Base-by-base conservation (phyloP, 768 basidiomycete species). In the Dacryopinax primogenitus region DNA sequence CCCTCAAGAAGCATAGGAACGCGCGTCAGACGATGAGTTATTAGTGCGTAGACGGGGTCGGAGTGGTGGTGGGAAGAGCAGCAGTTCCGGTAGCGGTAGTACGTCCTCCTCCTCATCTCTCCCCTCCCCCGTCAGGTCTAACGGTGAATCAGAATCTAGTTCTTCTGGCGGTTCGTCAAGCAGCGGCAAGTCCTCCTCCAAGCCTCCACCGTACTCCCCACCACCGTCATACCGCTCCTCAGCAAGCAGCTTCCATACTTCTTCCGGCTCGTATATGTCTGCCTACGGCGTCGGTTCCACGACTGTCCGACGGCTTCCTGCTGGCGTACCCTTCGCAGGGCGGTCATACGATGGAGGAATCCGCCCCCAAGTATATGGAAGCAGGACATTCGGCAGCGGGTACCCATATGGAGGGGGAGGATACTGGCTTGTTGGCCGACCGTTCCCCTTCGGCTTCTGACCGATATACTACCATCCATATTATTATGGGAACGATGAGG, bases 381-480 rank as follows among this genome's bases (percentile, higher is more conserved):
- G 21, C 13, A 32, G 64, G 28, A 62, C 61, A 4, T 51, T 62
- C 26, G 65, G 65, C 23, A 65, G 65, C 45, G 65, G 65, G 23
- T 65, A 65, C 33, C 65, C 65, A 9, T 65, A 65, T 33, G 61
- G 58, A n/a, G 65, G 51, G 15, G 51, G 26, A 11, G 51, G 51
- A 6, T 58, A 77, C 2, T 83, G 84, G 15, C 82, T 84, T 18
- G 45, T 67, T 0, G 79, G 79, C 0, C 77, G 78, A 0, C 77
- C 77, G 1, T 86, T 87, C 70, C 86, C 86, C 0, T 87, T 84
- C 71, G 78, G 77, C 67, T 87, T 80, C 74, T 87, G 85, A 85
- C 86, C 86, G 6, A 41, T 86, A 11, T 69, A 67, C 66, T 32
- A 71, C 23, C 74, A 73, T 4, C 69, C 70, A 21, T 71, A 68